Evolutionary conservation across 23 red algal species (phyloP), one percentile per base, ranked within the genome.

Genomic region (Gracilaria gracilis): DNA sequence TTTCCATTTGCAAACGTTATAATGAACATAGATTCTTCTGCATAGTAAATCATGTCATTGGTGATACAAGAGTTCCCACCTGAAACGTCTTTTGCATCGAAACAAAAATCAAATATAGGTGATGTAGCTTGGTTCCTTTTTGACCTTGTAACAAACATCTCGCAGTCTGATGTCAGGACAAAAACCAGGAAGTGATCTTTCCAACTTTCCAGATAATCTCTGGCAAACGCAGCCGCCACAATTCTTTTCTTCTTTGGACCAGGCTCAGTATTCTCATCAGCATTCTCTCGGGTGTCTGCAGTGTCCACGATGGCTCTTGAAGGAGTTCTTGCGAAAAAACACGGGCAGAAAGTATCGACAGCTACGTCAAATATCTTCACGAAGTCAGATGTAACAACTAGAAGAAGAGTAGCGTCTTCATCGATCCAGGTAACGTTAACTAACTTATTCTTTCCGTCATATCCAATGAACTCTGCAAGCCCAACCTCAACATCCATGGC

Each of bases 301-400:
- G 2, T 35, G 36, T 44, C 23, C 42, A 57, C 28, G 4, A 17
- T 59, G 40, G 51, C 29, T n/a, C 1, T 17, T 47, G 32, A 19
- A 24, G 81, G 81, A 36, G 64, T 85, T 71, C 57, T 65, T 5
- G 77, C 72, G 37, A 85, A 93, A 57, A 85, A 93, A 23, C 66
- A 85, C 23, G 90, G 90, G 79, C 61, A 93, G 39, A 85, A 78
- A 12, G 65, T 65, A 61, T 93, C 90, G 9, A 65, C 42, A 25
- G 65, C 40, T 19, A 93, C 40, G 58, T 93, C 90, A 75, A 93
- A 93, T 25, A 93, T 33, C 70, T 93, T 93, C 46, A 93, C 80
- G 76, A 93, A 93, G 13, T 93, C 55, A 14, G 67, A 47, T 15
- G 90, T 85, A 1, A 79, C 69, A 11, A 85, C 80, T 36, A 93